Base-by-base conservation (phyloP, 768 basidiomycete genomes). In the Suillus decipiens region DNA sequence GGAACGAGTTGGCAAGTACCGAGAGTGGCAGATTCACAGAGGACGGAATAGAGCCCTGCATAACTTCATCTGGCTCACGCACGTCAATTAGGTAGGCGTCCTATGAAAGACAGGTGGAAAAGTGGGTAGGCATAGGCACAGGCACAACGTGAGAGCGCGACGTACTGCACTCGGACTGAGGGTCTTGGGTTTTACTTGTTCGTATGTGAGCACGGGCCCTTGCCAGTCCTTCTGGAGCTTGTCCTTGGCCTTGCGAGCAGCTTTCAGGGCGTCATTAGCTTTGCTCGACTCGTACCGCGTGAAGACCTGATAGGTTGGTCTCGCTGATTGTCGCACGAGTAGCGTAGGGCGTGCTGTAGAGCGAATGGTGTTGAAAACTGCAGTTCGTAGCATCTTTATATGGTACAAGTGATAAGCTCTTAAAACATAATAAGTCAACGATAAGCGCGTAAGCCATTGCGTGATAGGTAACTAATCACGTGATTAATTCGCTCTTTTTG, bases 1-100 rank as follows among this genome's bases (percentile, higher is more conserved):
- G 81, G 33, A 98, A 74, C 17, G 92, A 85, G 43, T 81, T 83
- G 37, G 85, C 79, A 45, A 98, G 82, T n/a, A 83, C 83, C 8
- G 90, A 89, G 43, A 98, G 84, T 5, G 96, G 95, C 22, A 98
- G 76, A 75, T 95, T 93, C 70, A 97, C 93, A 19, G 94, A 84
- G 28, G 93, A 94, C 7, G 96, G 96, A 66, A 98, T 96, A 73
- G 90, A 89, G 14, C 96, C 96, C 72, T 94, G 92, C 15, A 90
- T 84, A 50, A 95, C 92, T 73, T 97, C 96, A 67, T 93, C 87
- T 1, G 89, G 92, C 74, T 97, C 96, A 24, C 96, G 88, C n/a
- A 98, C 96, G 69, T 96, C 95, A 68, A 93, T 87, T 51, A 93
- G 72, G 71, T 87, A 92, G 5, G 84, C 80, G 64, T 89, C 80